Base-by-base conservation (phyloP, 805 yeast species). In the Myxozyma vanderwaltii region DNA sequence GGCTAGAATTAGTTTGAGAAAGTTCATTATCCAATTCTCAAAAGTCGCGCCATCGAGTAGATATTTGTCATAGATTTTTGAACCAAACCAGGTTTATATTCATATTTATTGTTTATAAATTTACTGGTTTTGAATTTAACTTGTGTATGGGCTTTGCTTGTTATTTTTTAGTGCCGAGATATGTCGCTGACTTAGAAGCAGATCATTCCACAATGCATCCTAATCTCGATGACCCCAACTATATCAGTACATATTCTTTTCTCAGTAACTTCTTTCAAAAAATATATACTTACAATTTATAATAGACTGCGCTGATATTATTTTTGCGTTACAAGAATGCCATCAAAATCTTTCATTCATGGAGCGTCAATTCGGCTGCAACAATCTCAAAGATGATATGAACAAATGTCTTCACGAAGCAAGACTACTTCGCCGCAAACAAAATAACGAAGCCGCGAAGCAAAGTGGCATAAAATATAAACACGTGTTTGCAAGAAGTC, bases 281-380 rank as follows among this genome's bases (percentile, higher is more conserved):
- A n/a, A n/a, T n/a, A n/a, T n/a, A n/a, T n/a, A n/a, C n/a, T n/a
- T n/a, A n/a, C 26, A 19, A 38, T 5, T 13, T 13, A 8, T 6
- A 5, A 0, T 38, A 81, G 87, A 87, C 19, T 92, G 99, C 73
- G 84, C 82, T 53, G 88, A 86, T 62, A 80, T 90, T 41, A 90
- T 94, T 72, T 85, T 86, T 62, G 97, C 96, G 0, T 80, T 92
- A 4, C 96, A 92, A 68, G 86, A 89, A 70, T 92, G 99, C 71
- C 97, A 91, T 69, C 80, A 83, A 59, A 79, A 79, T 55, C 86
- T 85, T 56, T 86, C 85, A 65, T 67, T 87, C 60, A 80, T 82
- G 65, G 83, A 88, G 71, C 85, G 88, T 6, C 76, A 89, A 66
- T 98, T 98, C 27, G 78, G 82, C 59, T 92, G 99, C 75, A 89